Base-by-base conservation (phyloP, 805 yeast genomes). In the Saturnispora besseyi region DNA sequence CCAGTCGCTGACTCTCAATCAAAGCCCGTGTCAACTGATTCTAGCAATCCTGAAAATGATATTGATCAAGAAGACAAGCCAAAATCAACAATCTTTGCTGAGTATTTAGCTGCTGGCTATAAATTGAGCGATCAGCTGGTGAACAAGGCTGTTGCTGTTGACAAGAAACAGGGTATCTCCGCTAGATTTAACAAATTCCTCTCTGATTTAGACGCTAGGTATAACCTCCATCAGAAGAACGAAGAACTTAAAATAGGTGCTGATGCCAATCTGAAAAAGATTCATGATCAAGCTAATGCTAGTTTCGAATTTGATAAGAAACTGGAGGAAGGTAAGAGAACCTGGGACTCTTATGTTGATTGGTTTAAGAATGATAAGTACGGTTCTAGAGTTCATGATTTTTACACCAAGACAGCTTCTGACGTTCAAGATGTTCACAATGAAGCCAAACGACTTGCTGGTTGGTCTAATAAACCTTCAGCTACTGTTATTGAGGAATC, bases 31-130 rank as follows among this genome's bases (percentile, higher is more conserved):
- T 51, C 51, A 12, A 52, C 36, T 4, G 50, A 44, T 21, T 43
- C 53, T 10, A 44, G 36, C 18, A 58, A 45, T 48, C 51, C 33
- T 3, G 50, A 28, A 3, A 52, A 65, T 43, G 87, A 83, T 56
- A 76, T 84, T 48, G 65, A 73, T 5, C 95, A 85, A 67, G 95
- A 86, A 59, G 78, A 77, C 53, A 85, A 85, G 69, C 95, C 95
- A 50, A 83, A 83, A 60, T 66, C 80, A 50, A 79, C 87, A 18
- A 79, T 86, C 52, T 69, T 84, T 67, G 91, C 93, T 1, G 91
- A 85, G 65, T 76, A 82, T 58, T 70, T 85, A 52, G 73, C 87
- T 31, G 76, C 79, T n/a, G 95, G 95, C 4, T 85, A 86, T 62
- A 75, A 72, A 18, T 64, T 85, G 41, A 73, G 82, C 44, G 93